These are phyloP conservation scores for Candida jianshihensis DNA, from an alignment of 805 yeast genomes.

Conservation along the genomic window DNA sequence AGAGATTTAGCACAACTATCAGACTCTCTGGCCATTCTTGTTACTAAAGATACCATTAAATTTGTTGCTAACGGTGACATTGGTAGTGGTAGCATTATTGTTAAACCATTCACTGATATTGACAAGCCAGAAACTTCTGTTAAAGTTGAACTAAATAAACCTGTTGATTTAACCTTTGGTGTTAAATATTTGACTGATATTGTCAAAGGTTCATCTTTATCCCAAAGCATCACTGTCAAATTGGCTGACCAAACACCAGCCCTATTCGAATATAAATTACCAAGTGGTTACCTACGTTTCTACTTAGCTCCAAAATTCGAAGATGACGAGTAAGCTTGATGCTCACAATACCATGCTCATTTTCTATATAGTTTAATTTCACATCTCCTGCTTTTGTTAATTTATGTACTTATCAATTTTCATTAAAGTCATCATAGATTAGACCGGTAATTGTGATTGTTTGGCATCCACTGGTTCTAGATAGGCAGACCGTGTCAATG, in stretches of 20 bases:
- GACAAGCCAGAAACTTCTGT: constrained; percentile 74
- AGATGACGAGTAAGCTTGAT: constrained; percentile 58
- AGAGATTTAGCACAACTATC: constrained; percentile 82
- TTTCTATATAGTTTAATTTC: too few species aligned
- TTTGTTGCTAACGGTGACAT: constrained; percentile 88
- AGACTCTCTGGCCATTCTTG: constrained; percentile 79
- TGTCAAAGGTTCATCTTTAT: constrained; percentile 80
- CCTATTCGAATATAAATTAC: constrained; percentile 82
- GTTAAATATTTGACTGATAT: constrained; percentile 86
- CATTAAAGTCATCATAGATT: background rate
- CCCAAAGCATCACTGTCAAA: constrained; percentile 72
- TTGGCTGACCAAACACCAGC: constrained; percentile 92
- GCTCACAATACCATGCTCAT: too few species aligned
- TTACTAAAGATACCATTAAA: constrained; percentile 87
- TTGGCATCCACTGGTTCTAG: constrained; percentile 19
- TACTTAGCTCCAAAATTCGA: constrained; percentile 97
- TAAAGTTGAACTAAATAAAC: constrained; percentile 71
- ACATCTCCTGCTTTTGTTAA: too few species aligned
- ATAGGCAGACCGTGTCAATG: constrained; percentile 51
- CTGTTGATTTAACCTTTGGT: constrained; percentile 87
- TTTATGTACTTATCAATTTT: background rate
- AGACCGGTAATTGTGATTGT: background rate
- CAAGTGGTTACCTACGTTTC: constrained; percentile 89
- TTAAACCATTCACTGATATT: constrained; percentile 78
- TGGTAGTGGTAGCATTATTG: constrained; percentile 79